Percentiles rank a stretch among this genome's conserved stretches.
These are phyloP conservation scores for Hyphochytrium catenoides DNA, from an alignment of 352 stramenopile species.

Conservation along the genomic window DNA sequence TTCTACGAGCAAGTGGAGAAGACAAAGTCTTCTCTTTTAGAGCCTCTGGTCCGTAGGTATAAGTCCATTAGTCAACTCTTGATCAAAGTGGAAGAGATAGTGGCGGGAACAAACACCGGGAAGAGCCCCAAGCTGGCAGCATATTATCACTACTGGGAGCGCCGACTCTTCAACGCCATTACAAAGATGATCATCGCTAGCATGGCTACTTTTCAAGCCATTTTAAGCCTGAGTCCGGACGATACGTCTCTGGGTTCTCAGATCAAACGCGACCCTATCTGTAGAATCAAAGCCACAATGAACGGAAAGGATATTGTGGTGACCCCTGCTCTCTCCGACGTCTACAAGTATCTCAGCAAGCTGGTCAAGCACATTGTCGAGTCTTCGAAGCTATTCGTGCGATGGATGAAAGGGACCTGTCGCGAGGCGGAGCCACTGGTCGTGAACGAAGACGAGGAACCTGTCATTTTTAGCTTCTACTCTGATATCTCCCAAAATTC, in stretches of 20 bases:
- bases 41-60: slow-evolving; percentile 77
- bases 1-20: slow-evolving; percentile 82
- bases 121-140: slow-evolving; percentile 62
- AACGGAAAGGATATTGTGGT: slow-evolving; percentile 85
- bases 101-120: slow-evolving; percentile 74
- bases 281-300: slow-evolving; percentile 76
- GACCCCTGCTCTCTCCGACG: slow-evolving; percentile 71
- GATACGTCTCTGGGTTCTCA: slow-evolving; percentile 31
- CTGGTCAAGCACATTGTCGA: slow-evolving; percentile 81
- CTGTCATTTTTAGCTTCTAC: slow-evolving; percentile 78
- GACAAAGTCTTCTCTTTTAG: slow-evolving; percentile 65
- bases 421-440: slow-evolving; percentile 60
- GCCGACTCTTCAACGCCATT: slow-evolving; percentile 85
- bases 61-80: slow-evolving; percentile 70
- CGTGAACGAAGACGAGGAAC: slow-evolving; percentile 76
- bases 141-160: slow-evolving; percentile 94
- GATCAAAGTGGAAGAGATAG: slow-evolving; percentile 87
- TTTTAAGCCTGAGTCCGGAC: slow-evolving; percentile 68
- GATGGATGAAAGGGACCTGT: slow-evolving; percentile 87
- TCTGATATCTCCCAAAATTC: slow-evolving; percentile 81
- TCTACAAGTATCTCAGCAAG: slow-evolving; percentile 87
- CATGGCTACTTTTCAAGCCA: slow-evolving; percentile 77
- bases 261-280: slow-evolving; percentile 59
- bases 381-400: slow-evolving; percentile 71
- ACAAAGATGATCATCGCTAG: slow-evolving; percentile 84